Evolutionary conservation across 1,284 basidiomycete genomes (phyloP), one percentile per base, ranked within the genome.

Genomic region (Boletellus sp.): DNA sequence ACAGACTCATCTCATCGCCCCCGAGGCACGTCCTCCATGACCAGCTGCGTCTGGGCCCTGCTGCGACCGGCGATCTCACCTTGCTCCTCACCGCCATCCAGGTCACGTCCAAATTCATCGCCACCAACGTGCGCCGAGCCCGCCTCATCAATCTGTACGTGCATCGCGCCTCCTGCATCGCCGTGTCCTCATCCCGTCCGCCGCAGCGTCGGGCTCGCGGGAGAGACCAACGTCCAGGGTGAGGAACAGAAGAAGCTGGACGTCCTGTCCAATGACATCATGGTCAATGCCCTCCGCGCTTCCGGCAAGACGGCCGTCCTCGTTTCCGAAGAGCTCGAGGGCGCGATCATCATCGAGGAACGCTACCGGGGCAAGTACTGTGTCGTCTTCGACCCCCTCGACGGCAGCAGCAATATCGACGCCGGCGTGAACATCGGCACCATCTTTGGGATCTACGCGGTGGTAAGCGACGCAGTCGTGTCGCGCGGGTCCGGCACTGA

Each of bases 161-260:
- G 36, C 23, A 8, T 29, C 40, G 30, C 11, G 3, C 9, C 32
- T 4, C 21, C 5, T 21, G 17, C 21, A 22, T 16, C 2, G 5
- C 34, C 33, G 19, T 23, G 26, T 39, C 30, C 50, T 56, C 25
- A 54, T 34, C 47, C 35, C 21, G 21, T 49, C 46, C 16, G 7
- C 4, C 33, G 21, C 59, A 94, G 92, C 21, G 87, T 99, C 58
- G 96, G 96, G 27, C 78, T 94, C 17, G 96, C 96, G 10, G 96
- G 96, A 17, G 91, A 94, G 63, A 89, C 88, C 37, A 99, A 99
- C 66, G 89, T 96, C 11, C 93, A 96, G 70, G 96, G 96, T 40
- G 96, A 99, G 69, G 96, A 98, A 67, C 96, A 99, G 77, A 99
- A 99, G 80, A 99, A 99, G 74, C 79, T 99, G 47, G 95, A 98